A percentile compares a stretch with the other conserved stretches of the same genome.
Conservation (phyloP, 306 rosid genomes). For the Elaeagnus macrophylla region DNA sequence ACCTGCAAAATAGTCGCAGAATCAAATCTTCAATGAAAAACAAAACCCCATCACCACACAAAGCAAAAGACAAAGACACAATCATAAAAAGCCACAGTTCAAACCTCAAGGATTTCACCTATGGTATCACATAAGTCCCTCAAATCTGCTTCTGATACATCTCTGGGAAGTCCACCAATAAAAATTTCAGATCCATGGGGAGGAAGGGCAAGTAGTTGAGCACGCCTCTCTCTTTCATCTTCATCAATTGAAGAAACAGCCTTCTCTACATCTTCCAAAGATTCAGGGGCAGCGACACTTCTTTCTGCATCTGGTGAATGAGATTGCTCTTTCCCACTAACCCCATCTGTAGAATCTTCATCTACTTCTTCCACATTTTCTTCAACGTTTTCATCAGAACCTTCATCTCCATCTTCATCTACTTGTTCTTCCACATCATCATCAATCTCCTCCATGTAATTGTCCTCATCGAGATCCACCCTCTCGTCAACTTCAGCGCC, state of each 20-base stretch:
- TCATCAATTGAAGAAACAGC: constrained; percentile 19
- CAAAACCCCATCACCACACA: constrained; percentile 11
- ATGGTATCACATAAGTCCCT: constrained; percentile 49
- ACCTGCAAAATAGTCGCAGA: constrained; percentile 27
- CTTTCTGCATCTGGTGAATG: constrained; percentile 11
- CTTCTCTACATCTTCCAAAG: constrained; percentile 22
- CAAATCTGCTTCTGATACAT: constrained; percentile 52
- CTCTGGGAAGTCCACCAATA: constrained; percentile 58
- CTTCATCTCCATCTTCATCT: constrained; percentile 32
- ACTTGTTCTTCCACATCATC: constrained; percentile 65
- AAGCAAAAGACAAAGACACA: constrained; percentile 3
- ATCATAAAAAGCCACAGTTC: constrained; percentile 8
- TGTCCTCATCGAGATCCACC: constrained; percentile 66
- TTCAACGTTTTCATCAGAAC: constrained; percentile 35
- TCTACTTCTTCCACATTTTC: constrained; percentile 34
- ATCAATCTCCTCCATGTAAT: constrained; percentile 44
- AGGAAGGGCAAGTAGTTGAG: constrained; percentile 71
- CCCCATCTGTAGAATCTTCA: constrained; percentile 15
- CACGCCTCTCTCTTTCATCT: constrained; percentile 40
- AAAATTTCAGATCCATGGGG: constrained; percentile 70
- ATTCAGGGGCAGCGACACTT: neutral
- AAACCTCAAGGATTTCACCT: constrained; percentile 63
- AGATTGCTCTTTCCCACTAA: constrained; percentile 21
- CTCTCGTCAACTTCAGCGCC: constrained; percentile 40
- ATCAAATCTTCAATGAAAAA: neutral